A percentile compares a stretch with the other conserved stretches of the same genome.
Evolutionary conservation across 2,329 filamentous ascomycete species (phyloP).

Genomic region (Cercospora citrullina): DNA sequence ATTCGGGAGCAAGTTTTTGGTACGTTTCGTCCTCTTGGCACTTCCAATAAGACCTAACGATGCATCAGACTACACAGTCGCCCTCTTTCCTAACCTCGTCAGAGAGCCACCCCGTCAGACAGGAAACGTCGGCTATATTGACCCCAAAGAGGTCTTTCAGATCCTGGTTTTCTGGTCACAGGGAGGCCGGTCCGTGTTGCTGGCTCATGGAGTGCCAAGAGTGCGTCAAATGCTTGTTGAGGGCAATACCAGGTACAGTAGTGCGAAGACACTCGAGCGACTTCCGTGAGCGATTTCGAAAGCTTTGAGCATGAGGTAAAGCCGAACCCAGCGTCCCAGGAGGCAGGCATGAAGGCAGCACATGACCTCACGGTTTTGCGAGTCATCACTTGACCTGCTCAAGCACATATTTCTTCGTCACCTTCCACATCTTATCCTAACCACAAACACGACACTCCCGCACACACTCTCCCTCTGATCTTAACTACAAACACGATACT

Average conservation of each 20-base stretch:
- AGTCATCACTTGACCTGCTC: no score
- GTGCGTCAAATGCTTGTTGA: background rate
- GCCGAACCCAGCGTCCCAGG: no score
- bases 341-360: no score
- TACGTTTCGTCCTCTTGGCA: background rate
- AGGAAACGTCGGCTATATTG: background rate
- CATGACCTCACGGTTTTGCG: no score
- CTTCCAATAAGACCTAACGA: background rate
- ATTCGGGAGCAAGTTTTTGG: constrained; percentile 4
- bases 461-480: no score
- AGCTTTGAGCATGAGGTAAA: background rate
- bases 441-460: no score
- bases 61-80: background rate
- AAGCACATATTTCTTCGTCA: no score
- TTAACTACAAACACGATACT: no score
- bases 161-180: background rate
- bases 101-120: background rate
- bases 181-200: background rate
- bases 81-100: background rate
- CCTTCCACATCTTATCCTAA: no score
- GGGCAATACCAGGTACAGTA: background rate
- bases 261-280: background rate
- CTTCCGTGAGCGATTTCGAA: background rate
- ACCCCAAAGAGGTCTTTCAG: background rate
- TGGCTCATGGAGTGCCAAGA: background rate